These are phyloP conservation scores for Laguncularia racemosa DNA, from an alignment of 345 rosid genomes.

Conservation along the genomic window DNA sequence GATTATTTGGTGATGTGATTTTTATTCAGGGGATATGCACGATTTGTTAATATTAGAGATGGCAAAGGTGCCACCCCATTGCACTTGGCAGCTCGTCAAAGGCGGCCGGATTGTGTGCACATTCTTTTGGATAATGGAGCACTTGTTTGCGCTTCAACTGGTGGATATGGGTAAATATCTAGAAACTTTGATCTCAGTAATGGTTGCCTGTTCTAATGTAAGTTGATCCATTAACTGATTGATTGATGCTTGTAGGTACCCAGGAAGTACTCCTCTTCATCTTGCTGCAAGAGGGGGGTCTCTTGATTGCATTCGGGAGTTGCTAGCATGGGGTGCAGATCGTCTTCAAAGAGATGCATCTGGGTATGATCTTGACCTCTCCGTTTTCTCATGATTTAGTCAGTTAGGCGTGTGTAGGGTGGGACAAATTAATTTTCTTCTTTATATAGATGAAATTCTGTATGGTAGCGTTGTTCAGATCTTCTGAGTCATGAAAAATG, in stretches of 20 bases:
- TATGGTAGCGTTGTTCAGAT: no score
- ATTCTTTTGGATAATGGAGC: slow-evolving; percentile 78
- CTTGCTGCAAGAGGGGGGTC: slow-evolving; percentile 98
- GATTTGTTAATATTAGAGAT: slow-evolving; percentile 94
- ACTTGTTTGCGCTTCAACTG: slow-evolving; percentile 91
- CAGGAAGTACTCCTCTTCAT: slow-evolving; percentile 97
- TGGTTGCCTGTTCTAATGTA: not conserved
- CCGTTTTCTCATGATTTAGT: not conserved
- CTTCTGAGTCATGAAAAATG: no score
- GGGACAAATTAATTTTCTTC: no score
- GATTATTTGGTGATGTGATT: not conserved
- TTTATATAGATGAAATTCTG: no score
- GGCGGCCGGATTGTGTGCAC: slow-evolving; percentile 79
- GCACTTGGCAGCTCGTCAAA: slow-evolving; percentile 92
- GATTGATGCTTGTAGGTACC: slow-evolving; percentile 42
- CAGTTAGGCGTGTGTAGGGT: no score
- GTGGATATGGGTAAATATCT: slow-evolving; percentile 73
- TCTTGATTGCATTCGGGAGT: slow-evolving; percentile 76
- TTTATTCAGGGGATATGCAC: slow-evolving; percentile 69
- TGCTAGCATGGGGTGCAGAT: slow-evolving; percentile 99
- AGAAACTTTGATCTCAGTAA: not conserved
- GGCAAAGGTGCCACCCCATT: slow-evolving; percentile 88
- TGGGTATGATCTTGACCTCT: slow-evolving; percentile 43
- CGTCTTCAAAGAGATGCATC: slow-evolving; percentile 88
- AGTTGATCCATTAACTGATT: slow-evolving; percentile 10